These are phyloP conservation scores for Talaromyces atroroseus DNA, from an alignment of 2,329 filamentous ascomycete species.

Conservation along the genomic window DNA sequence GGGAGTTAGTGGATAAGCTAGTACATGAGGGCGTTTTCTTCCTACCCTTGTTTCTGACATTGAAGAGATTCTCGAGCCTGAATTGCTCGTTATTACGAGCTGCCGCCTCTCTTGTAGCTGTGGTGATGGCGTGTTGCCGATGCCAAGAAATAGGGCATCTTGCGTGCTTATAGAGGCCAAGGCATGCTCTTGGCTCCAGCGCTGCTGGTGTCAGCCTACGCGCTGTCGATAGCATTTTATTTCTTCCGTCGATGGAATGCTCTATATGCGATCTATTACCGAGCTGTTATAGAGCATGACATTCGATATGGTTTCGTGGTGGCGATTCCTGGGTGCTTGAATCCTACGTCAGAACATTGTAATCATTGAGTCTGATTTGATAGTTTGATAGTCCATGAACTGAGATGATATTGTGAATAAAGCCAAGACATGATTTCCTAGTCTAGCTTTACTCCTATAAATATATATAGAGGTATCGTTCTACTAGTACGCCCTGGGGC, in stretches of 20 bases:
- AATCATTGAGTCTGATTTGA: too few relatives aligned
- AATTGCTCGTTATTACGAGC: conserved; percentile 42
- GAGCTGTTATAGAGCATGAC: too few relatives aligned
- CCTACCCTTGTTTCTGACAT: conserved; percentile 45
- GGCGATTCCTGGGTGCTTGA: too few relatives aligned
- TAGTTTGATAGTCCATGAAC: too few relatives aligned
- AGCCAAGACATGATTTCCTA: too few relatives aligned
- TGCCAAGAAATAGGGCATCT: background rate
- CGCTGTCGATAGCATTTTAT: background rate
- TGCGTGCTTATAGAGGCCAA: background rate
- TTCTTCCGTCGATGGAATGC: background rate
- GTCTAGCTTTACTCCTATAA: too few relatives aligned
- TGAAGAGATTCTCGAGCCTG: conserved; percentile 49
- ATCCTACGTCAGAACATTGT: too few relatives aligned
- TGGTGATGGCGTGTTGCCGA: background rate
- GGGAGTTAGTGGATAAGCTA: conserved; percentile 3
- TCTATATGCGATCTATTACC: too few relatives aligned
- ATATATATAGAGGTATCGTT: too few relatives aligned
- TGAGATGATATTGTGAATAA: too few relatives aligned
- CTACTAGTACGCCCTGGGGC: too few relatives aligned
- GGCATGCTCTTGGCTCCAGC: background rate
- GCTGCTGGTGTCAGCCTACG: background rate
- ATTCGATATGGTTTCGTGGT: too few relatives aligned
- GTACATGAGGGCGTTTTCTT: background rate
- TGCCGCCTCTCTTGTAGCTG: conserved; percentile 33